Conservation (phyloP, 108 stramenopile genomes). For the Pelagomonas calceolata region DNA sequence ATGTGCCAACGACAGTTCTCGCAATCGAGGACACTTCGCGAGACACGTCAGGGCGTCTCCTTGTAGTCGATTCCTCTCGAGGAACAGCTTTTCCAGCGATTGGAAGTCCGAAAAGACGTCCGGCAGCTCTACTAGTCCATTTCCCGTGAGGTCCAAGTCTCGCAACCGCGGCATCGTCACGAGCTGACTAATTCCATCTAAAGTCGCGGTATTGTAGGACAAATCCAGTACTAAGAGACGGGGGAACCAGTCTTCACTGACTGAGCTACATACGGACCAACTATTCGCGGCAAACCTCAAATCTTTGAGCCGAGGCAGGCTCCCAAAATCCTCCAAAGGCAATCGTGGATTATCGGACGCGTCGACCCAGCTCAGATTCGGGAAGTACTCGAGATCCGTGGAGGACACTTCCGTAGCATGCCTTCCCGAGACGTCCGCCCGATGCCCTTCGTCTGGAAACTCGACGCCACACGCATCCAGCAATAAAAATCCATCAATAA, state of each 20-base stretch:
- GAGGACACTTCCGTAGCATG: conserved; percentile 11
- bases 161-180: conserved; percentile 12
- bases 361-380: conserved; percentile 19
- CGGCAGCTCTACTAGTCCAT: conserved; percentile 22
- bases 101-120: conserved; percentile 6
- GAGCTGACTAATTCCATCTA: conserved; percentile 11
- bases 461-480: conserved; percentile 25
- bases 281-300: conserved; percentile 34
- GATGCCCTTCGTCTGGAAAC: conserved; percentile 33
- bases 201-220: conserved; percentile 30
- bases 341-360: conserved; percentile 32
- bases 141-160: conserved; percentile 35
- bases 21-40: conserved; percentile 13
- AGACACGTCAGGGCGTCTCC: conserved; percentile 19
- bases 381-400: conserved; percentile 30
- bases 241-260: conserved; percentile 15
- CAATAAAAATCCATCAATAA: conserved; percentile 26
- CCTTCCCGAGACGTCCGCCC: conserved; percentile 19
- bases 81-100: conserved; percentile 19
- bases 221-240: conserved; percentile 28
- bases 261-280: background rate
- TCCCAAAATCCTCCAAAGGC: conserved; percentile 15
- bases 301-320: conserved; percentile 24
- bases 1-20: conserved; percentile 28
- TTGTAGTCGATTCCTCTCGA: conserved; percentile 34